phyloP scores from a whole-genome alignment of 2,329 filamentous ascomycete species.

The Emergomyces africanus region DNA sequence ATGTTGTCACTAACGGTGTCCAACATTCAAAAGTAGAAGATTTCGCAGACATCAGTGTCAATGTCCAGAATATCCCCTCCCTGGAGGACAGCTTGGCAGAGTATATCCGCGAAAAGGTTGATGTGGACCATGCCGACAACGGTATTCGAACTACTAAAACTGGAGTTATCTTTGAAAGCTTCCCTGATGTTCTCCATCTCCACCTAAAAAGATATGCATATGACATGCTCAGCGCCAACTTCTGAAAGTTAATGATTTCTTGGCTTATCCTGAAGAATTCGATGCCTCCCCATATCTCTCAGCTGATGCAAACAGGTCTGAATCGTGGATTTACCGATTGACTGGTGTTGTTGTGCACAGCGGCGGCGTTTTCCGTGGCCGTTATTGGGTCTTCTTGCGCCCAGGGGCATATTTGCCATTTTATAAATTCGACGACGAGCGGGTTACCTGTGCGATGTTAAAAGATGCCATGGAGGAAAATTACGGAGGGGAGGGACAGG shows the following conservation, averaged over 20 bases:
- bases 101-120: neutral
- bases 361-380: neutral
- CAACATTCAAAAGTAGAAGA: slow-evolving; percentile 4
- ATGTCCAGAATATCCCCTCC: neutral
- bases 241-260: slow-evolving; percentile 13
- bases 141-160: neutral
- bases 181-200: slow-evolving; percentile 13
- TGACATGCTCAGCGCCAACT: slow-evolving; percentile 5
- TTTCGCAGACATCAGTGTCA: slow-evolving; percentile 5
- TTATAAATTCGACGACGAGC: slow-evolving; percentile 7
- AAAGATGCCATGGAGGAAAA: slow-evolving; percentile 6
- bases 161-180: slow-evolving; percentile 4
- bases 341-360: slow-evolving; percentile 5
- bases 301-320: slow-evolving; percentile 1
- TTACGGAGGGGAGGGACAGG: slow-evolving; percentile 1
- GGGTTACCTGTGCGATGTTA: slow-evolving; percentile 3
- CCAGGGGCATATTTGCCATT: slow-evolving; percentile 1
- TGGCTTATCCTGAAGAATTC: slow-evolving; percentile 19
- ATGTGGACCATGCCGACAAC: neutral
- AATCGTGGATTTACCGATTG: slow-evolving; percentile 6
- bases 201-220: slow-evolving; percentile 7
- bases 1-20: neutral
- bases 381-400: slow-evolving; percentile 3
- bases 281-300: slow-evolving; percentile 9
- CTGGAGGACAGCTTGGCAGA: slow-evolving; percentile 6